Percentiles rank a stretch among this genome's conserved stretches.
These are phyloP conservation scores for Pseudogymnoascus sp. DNA, from an alignment of 2,329 filamentous ascomycete species.

Conservation along the genomic window DNA sequence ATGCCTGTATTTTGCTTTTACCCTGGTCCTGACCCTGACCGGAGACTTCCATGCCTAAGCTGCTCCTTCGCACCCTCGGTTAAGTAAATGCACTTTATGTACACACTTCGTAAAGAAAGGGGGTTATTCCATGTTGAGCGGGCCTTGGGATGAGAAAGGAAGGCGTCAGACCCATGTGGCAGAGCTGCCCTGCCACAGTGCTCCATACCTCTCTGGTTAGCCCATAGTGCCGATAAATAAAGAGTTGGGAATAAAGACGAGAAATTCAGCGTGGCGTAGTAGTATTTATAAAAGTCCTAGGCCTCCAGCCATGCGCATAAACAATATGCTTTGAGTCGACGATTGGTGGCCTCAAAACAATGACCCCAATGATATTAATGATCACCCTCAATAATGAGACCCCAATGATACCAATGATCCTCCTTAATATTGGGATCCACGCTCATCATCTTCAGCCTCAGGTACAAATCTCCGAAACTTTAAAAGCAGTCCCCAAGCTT, in stretches of 20 bases:
- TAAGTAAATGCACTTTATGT: background rate
- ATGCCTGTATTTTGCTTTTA: background rate
- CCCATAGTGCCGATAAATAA: background rate
- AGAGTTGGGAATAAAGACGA: background rate
- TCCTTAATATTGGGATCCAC: too few species aligned
- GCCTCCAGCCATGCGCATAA: background rate
- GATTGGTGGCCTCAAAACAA: too few species aligned
- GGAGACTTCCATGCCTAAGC: background rate
- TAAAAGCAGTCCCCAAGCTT: too few species aligned
- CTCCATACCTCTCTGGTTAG: background rate
- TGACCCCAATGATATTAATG: background rate
- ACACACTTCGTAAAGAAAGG: background rate
- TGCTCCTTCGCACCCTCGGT: background rate
- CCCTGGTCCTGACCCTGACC: background rate
- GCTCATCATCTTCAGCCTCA: too few species aligned
- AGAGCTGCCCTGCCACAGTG: background rate
- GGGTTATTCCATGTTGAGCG: background rate
- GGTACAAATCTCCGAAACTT: too few species aligned
- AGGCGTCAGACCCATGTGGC: background rate
- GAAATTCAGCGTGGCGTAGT: background rate
- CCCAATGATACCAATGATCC: too few species aligned
- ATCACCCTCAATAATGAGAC: background rate
- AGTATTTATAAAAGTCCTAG: background rate
- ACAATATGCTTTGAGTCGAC: background rate
- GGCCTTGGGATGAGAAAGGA: background rate